Base-by-base conservation (phyloP, 371 early-diverging fungal genomes). In the Coemansia sp. region DNA sequence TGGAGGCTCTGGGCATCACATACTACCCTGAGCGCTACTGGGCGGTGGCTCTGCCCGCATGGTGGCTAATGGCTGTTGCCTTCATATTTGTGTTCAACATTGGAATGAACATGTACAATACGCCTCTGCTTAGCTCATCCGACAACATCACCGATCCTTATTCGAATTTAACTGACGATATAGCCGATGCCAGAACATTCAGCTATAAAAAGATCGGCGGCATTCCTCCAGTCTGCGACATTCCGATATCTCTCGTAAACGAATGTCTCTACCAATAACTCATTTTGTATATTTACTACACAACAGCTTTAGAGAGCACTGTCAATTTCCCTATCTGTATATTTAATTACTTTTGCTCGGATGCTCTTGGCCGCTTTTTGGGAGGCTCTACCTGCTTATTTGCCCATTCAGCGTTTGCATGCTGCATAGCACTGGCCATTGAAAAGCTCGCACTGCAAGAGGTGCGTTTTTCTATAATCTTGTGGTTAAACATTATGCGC, bases 1-100 rank as follows among this genome's bases (percentile, higher is more conserved):
- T 93, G 6, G 84, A 85, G 44, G 84, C 84, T 1, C 66, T 90
- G 19, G 93, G 93, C 0, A 88, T 94, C 49, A 88, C 90, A 3
- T 74, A 78, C 63, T 78, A 74, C 21, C 75, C 79, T 2, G 79
- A 78, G 32, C 71, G 71, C 32, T 70, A 78, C 53, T 74, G 79
- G 79, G 75, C 79, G 7, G 63, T 78, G 53, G 75, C 75, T 1
- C 44, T 74, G 60, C 75, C 79, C 41, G 75, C 79, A 3, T 78
- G 75, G 79, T 71, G 63, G 66, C 44, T 74, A 40, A 65, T 69
- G 26, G 67, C 65, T 11, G 63, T 78, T 1, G 66, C 56, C 3
- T 73, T 62, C 36, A 53, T 67, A 15, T 67, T 52, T 36, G 17
- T 77, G 26, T 77, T 77, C 61, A 77, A 77, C 56, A 52, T 77